Evolutionary conservation across 208 protist species (phyloP).

Genomic region (Wallacemonas collosoma): DNA sequence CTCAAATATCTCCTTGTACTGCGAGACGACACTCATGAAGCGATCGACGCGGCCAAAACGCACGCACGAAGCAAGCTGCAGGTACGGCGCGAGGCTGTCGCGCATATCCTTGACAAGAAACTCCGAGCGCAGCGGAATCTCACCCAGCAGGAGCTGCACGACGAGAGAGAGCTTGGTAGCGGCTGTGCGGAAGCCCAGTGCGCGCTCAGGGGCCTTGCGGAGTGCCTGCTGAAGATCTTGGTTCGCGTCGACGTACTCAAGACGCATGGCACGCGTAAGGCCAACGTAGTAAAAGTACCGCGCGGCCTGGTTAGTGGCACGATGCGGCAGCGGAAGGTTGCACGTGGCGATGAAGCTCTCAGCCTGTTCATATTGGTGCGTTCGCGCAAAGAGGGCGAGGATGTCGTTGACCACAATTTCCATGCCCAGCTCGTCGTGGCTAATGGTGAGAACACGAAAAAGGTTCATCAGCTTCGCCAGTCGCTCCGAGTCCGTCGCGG

Average conservation of each 20-base stretch:
- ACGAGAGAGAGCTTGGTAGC: slow-evolving; percentile 95
- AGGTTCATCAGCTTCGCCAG: slow-evolving; percentile 78
- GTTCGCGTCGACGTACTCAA: slow-evolving; percentile 96
- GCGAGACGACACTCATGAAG: slow-evolving; percentile 94
- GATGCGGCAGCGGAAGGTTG: slow-evolving; percentile 79
- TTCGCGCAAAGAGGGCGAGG: slow-evolving; percentile 73
- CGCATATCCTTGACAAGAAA: slow-evolving; percentile 89
- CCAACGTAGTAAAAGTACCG: slow-evolving; percentile 96
- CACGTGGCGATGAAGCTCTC: slow-evolving; percentile 86
- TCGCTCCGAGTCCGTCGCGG: slow-evolving; percentile 35
- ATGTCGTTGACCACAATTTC: slow-evolving; percentile 89
- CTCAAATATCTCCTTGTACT: slow-evolving; percentile 89
- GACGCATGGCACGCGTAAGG: slow-evolving; percentile 95
- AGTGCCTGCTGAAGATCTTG: slow-evolving; percentile 94
- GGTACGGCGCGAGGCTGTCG: slow-evolving; percentile 92
- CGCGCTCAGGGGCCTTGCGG: slow-evolving; percentile 96
- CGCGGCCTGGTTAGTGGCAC: slow-evolving; percentile 93
- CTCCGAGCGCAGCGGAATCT: slow-evolving; percentile 95
- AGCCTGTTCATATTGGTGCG: slow-evolving; percentile 80
- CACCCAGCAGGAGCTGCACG: slow-evolving; percentile 97
- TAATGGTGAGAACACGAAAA: slow-evolving; percentile 82
- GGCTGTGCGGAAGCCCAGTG: slow-evolving; percentile 93
- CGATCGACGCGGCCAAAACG: slow-evolving; percentile 94
- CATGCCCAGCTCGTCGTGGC: slow-evolving; percentile 87
- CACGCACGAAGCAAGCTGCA: slow-evolving; percentile 94